phyloP scores from a whole-genome alignment of 371 early-diverging fungal genomes.

The Rhizomucor miehei region DNA sequence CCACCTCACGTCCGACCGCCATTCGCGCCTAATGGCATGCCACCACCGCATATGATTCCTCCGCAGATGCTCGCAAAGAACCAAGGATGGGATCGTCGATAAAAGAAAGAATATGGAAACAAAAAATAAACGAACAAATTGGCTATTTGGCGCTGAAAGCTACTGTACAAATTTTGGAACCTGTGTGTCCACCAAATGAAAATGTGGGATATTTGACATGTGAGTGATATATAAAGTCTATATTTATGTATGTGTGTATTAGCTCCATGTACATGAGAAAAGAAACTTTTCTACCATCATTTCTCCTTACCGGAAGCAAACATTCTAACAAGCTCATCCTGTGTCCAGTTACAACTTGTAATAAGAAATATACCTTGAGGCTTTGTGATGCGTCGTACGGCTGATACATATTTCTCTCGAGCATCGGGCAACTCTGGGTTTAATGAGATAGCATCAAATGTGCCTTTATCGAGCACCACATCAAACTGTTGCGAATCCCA shows the following conservation, averaged over 20 bases:
- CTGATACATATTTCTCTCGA: slow-evolving; percentile 27
- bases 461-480: slow-evolving; percentile 87
- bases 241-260: background rate
- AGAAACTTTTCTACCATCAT: too few relatives aligned
- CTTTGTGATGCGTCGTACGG: slow-evolving; percentile 30
- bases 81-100: slow-evolving; percentile 39
- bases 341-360: slow-evolving; percentile 94
- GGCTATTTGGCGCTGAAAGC: slow-evolving; percentile 55
- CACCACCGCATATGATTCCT: slow-evolving; percentile 36
- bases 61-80: slow-evolving; percentile 30
- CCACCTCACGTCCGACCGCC: slow-evolving; percentile 11
- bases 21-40: slow-evolving; percentile 21
- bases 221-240: slow-evolving; percentile 63
- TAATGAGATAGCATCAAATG: slow-evolving; percentile 89
- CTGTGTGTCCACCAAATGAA: slow-evolving; percentile 83
- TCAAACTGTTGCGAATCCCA: slow-evolving; percentile 47
- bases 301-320: slow-evolving; percentile 56
- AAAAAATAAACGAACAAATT: background rate
- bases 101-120: slow-evolving; percentile 5
- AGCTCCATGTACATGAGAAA: background rate
- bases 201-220: slow-evolving; percentile 81
- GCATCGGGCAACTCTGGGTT: slow-evolving; percentile 53
- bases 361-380: slow-evolving; percentile 65
- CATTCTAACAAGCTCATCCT: slow-evolving; percentile 69
- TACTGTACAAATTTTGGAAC: slow-evolving; percentile 83